Conservation (phyloP, 768 basidiomycete species). For the Coprinopsis cinerea region DNA sequence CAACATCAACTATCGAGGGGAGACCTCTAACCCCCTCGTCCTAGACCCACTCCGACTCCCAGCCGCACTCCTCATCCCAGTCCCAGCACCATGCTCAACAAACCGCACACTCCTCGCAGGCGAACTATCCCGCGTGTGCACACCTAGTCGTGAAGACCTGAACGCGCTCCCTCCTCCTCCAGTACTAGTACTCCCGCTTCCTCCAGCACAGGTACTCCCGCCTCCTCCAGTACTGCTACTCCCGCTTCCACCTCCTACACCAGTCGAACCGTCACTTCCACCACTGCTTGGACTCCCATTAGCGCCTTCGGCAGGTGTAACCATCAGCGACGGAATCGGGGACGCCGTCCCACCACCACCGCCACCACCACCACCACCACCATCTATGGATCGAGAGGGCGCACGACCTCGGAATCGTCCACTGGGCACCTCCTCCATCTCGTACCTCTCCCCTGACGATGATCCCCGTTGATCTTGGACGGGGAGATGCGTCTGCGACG, state of each 20-base stretch:
- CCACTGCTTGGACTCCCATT: no score
- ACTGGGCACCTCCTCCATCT: no score
- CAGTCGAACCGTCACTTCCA: no score
- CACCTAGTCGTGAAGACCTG: slow-evolving; percentile 14
- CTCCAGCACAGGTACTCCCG: slow-evolving; percentile 7
- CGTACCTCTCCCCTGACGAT: no score
- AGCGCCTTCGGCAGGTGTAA: neutral
- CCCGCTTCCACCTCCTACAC: neutral
- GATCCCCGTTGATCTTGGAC: no score
- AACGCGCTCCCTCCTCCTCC: neutral
- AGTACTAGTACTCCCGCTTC: slow-evolving; percentile 10
- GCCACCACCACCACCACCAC: no score
- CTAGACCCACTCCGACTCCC: neutral
- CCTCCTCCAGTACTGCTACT: neutral
- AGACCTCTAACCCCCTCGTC: no score
- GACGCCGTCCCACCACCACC: no score
- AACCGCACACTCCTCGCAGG: slow-evolving; percentile 42
- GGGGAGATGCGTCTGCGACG: no score
- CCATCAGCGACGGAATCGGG: slow-evolving; percentile 1
- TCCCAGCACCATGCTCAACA: slow-evolving; percentile 19
- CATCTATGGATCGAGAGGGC: no score
- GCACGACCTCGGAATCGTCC: no score
- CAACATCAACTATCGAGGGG: neutral
- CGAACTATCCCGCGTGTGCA: slow-evolving; percentile 36
- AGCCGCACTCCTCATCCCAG: slow-evolving; percentile 13